These are phyloP conservation scores for Curvularia sp. DNA, from an alignment of 2,329 filamentous ascomycete genomes.

Conservation along the genomic window DNA sequence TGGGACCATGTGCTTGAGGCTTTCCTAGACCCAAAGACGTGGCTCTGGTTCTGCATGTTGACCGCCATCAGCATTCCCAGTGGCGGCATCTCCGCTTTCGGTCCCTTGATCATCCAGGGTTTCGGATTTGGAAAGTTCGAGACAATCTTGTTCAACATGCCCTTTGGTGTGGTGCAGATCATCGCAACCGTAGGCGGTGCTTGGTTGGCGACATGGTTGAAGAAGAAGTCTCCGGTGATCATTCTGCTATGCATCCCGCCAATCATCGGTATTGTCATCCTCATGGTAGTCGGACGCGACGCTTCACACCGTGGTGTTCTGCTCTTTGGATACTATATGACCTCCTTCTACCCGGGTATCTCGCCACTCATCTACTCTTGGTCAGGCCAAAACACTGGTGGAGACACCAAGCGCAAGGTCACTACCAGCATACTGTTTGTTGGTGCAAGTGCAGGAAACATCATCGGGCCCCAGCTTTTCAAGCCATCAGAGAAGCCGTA, in stretches of 20 bases:
- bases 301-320: constrained; percentile 58
- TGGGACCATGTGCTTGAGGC: constrained; percentile 64
- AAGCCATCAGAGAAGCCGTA: constrained; percentile 66
- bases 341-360: constrained; percentile 67
- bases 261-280: constrained; percentile 63
- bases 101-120: constrained; percentile 64
- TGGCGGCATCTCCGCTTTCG: constrained; percentile 66
- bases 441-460: constrained; percentile 70
- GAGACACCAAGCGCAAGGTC: constrained; percentile 73
- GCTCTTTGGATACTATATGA: constrained; percentile 66
- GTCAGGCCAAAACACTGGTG: constrained; percentile 69
- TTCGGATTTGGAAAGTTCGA: constrained; percentile 65
- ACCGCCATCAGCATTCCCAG: constrained; percentile 57
- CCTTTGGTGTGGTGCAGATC: constrained; percentile 67
- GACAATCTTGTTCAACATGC: constrained; percentile 68
- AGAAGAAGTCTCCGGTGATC: constrained; percentile 64
- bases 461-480: constrained; percentile 71
- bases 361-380: constrained; percentile 68
- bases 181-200: constrained; percentile 66
- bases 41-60: constrained; percentile 61
- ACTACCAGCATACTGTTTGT: constrained; percentile 71
- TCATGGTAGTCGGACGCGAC: constrained; percentile 60
- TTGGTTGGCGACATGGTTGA: constrained; percentile 62
- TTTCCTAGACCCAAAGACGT: constrained; percentile 65
- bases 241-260: constrained; percentile 63